These are phyloP conservation scores for Candida khao-thaluensis DNA, from an alignment of 805 yeast species.

Conservation along the genomic window DNA sequence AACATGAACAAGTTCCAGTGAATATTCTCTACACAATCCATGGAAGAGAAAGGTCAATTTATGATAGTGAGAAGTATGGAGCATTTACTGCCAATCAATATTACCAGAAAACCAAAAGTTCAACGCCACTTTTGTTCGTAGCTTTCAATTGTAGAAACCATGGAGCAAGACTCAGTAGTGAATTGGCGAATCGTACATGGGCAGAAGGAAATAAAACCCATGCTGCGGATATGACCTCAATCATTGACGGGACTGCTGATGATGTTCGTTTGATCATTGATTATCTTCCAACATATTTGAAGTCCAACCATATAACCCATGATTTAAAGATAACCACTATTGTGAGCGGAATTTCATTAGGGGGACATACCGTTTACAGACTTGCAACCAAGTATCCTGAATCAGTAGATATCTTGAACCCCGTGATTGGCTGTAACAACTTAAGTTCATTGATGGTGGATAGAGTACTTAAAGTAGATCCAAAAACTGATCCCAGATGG, in stretches of 20 bases:
- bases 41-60: conserved; percentile 32
- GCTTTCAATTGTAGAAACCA: conserved; percentile 57
- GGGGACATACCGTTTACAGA: conserved; percentile 56
- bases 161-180: conserved; percentile 45
- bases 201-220: conserved; percentile 47
- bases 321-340: conserved; percentile 34
- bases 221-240: conserved; percentile 49
- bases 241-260: conserved; percentile 46
- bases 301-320: conserved; percentile 24
- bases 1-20: conserved; percentile 21
- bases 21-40: conserved; percentile 48
- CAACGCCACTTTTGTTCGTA: conserved; percentile 43
- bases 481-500: conserved; percentile 13
- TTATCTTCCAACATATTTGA: conserved; percentile 42
- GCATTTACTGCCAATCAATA: conserved; percentile 31
- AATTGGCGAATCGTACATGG: conserved; percentile 44
- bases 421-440: conserved; percentile 52
- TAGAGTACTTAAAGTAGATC: conserved; percentile 29
- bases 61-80: conserved; percentile 40
- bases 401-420: conserved; percentile 41
- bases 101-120: conserved; percentile 15
- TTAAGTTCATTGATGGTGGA: conserved; percentile 44
- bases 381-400: conserved; percentile 40
- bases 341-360: conserved; percentile 52
- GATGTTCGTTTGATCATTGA: conserved; percentile 46